These are phyloP conservation scores for Raphanus sativus DNA, from an alignment of 345 rosid genomes.

Conservation along the genomic window DNA sequence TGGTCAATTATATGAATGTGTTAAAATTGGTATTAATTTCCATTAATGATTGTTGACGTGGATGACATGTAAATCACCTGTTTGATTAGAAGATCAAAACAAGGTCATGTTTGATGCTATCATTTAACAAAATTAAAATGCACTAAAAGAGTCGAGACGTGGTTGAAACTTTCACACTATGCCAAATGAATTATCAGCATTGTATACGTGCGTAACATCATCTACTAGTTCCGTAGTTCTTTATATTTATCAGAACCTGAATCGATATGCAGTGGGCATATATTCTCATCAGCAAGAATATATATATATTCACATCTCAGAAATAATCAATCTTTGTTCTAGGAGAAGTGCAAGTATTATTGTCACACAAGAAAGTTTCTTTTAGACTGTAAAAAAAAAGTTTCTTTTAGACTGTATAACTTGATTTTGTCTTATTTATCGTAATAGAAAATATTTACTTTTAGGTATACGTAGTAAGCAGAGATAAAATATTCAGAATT, in stretches of 20 bases:
- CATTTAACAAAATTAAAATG: no score
- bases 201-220: not conserved
- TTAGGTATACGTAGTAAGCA: not conserved
- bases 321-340: not conserved
- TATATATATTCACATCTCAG: not conserved
- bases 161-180: no score
- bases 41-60: no score
- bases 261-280: not conserved
- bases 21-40: not conserved
- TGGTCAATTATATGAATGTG: not conserved
- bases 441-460: not conserved
- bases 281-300: not conserved
- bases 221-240: not conserved
- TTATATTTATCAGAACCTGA: not conserved
- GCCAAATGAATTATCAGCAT: not conserved
- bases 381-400: not conserved
- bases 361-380: not conserved
- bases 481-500: not conserved
- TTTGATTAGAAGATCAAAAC: no score
- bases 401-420: not conserved
- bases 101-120: no score
- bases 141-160: no score
- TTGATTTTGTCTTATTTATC: not conserved
- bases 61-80: no score
- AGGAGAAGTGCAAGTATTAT: constrained; percentile 1